Evolutionary conservation across 371 early-diverging fungal species (phyloP), one percentile per base, ranked within the genome.

Genomic region (Catenaria anguillulae): DNA sequence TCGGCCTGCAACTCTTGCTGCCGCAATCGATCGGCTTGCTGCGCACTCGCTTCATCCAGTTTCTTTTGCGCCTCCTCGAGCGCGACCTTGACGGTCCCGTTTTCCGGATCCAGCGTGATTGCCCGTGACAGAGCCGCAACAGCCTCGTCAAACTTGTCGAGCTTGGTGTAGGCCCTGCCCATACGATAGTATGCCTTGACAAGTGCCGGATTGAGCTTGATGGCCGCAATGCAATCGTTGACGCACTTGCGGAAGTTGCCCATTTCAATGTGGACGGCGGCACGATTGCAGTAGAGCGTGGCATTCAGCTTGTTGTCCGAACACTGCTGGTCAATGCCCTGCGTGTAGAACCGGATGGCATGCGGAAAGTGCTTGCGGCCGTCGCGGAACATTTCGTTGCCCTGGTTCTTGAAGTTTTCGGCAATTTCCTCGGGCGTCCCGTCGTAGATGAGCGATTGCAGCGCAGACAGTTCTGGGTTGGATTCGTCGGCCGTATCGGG

Each of bases 391-490:
- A 83, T 78, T 15, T 90, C 92, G 71, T 97, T 97, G 64, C 98
- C 98, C 70, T 93, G 92, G 59, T 86, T 82, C 74, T 93, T 96
- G 66, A 93, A 92, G 75, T 93, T 95, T 55, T 78, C 77, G 4
- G 97, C 97, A 61, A 90, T 78, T 72, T 95, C 94, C 74, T 92
- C 92, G 1, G 97, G 95, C 50, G 93, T 84, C 35, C 95, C 98
- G 62, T 96, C 97, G 67, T 86, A 93, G 1, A 84, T 80, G 33
- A 97, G 75, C 40, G 88, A 81, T 68, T 92, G 89, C 23, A 96
- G 69, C 0, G 98, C 98, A 26, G 72, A 77, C 40, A 95, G 75
- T 1, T 85, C 77, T 0, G 81, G 81, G 67, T 90, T 93, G 45
- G 88, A 86, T 64, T 82, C 84, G 6, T 70, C 68, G 40, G 40